Evolutionary conservation across 2,329 filamentous ascomycete genomes (phyloP), one percentile per base, ranked within the genome.

Genomic region (Sporothrix humicola): DNA sequence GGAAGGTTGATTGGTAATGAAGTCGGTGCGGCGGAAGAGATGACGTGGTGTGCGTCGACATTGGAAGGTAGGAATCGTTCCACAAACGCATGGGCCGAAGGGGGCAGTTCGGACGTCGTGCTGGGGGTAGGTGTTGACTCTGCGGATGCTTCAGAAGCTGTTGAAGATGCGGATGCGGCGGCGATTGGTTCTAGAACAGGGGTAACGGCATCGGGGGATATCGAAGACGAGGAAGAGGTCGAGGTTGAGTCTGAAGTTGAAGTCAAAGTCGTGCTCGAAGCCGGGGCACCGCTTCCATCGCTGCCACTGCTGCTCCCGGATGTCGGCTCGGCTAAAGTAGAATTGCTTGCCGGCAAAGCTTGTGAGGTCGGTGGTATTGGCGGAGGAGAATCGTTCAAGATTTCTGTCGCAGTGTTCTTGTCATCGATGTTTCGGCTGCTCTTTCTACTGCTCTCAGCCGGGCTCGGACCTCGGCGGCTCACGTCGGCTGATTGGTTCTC

Each of bases 1-100:
- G 73, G 73, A 12, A 74, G 66, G 10, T 74, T 68, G 59, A 74
- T 74, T 12, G 71, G 73, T 20, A 74, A 69, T 15, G 73, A 74
- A 4, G 71, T 59, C 10, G 73, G 73, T 20, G 71, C 73, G 6
- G 73, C 73, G 0, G 73, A 74, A 4, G 73, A 74, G 20, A 74
- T 74, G 9, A 74, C 42, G 58, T 74, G 73, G 3, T 71, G 65
- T 15, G 71, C 58, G 44, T 74, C 73, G 42, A 72, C 73, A 15
- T 69, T 58, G 23, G 71, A 46, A 17, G 73, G 73, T 23, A 74
- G 44, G 50, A 74, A 73, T 26, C 73, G 73, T 54, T 74, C 73
- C 1, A 70, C 69, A 66, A 74, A 74, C 23, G 50, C 31, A 42
- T 66, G 61, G 7, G 56, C 13, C 44, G 59, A 31, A 4, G 37